Percentiles rank a stretch among this genome's conserved stretches.
These are phyloP conservation scores for Cynara cardunculus DNA, from an alignment of 129 eudicot species.

Conservation along the genomic window DNA sequence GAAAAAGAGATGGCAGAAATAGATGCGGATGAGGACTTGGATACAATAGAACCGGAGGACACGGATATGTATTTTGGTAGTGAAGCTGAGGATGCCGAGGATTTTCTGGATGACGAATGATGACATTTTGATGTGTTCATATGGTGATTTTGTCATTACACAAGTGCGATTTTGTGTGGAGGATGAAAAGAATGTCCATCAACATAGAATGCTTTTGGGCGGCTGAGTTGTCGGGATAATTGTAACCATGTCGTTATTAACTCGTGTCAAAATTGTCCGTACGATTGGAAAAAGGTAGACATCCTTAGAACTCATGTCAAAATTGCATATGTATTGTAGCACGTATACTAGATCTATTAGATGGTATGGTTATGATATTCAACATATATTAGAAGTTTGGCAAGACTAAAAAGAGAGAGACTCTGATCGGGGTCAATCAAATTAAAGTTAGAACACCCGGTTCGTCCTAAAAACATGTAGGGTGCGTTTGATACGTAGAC, in stretches of 20 bases:
- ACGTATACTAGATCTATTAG: background rate
- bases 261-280: background rate
- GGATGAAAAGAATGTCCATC: background rate
- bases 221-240: background rate
- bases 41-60: constrained; percentile 26
- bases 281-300: background rate
- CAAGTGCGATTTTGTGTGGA: constrained; percentile 10
- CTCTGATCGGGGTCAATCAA: too few species aligned
- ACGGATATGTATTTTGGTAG: constrained; percentile 44
- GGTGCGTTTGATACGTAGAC: background rate
- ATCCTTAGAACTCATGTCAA: background rate
- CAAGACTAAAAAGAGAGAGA: background rate
- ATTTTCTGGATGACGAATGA: constrained; percentile 22
- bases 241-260: background rate
- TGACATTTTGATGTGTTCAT: background rate
- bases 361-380: background rate
- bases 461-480: too few species aligned
- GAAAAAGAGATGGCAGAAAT: constrained; percentile 55
- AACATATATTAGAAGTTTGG: background rate
- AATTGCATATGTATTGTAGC: background rate
- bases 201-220: background rate
- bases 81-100: constrained; percentile 38
- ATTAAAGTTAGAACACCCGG: background rate
- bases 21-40: constrained; percentile 32
- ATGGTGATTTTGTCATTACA: background rate